Percentiles rank a stretch among this genome's conserved stretches.
Evolutionary conservation across 257 asterid species (phyloP).

Genomic region (Capsicum baccatum): DNA sequence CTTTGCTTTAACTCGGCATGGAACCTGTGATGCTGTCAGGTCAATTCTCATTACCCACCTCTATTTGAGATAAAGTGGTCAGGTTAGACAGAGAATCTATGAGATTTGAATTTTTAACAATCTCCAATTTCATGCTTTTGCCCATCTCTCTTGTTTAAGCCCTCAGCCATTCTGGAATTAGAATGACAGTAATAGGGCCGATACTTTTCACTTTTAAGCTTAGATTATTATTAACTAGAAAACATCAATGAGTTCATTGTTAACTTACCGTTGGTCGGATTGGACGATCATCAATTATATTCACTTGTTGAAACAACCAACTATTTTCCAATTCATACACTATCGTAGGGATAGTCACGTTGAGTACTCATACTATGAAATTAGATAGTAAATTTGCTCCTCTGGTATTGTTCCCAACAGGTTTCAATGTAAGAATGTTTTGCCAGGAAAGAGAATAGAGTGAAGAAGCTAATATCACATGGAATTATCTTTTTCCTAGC

Average conservation of each 20-base stretch:
- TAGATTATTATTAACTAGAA: slow-evolving; percentile 13
- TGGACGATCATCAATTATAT: neutral
- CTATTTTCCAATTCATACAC: slow-evolving; percentile 15
- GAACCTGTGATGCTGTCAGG: slow-evolving; percentile 1
- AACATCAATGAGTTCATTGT: neutral
- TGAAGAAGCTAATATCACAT: neutral
- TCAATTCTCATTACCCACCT: neutral
- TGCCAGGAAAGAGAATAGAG: slow-evolving; percentile 11
- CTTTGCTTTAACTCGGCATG: neutral
- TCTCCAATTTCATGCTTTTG: neutral
- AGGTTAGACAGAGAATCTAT: neutral
- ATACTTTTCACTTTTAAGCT: neutral
- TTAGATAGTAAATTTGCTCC: neutral
- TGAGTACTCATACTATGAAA: neutral
- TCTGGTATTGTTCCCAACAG: neutral
- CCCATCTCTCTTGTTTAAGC: neutral
- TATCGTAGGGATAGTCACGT: neutral
- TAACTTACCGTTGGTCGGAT: neutral
- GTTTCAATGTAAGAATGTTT: neutral
- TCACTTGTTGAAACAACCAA: neutral
- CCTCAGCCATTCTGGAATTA: slow-evolving; percentile 14
- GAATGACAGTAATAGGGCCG: neutral
- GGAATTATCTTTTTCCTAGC: neutral
- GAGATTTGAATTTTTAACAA: neutral
- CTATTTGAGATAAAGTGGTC: slow-evolving; percentile 5